Percentiles rank a stretch among this genome's conserved stretches.
phyloP scores from a whole-genome alignment of 2,329 filamentous ascomycete genomes.

The Fusarium sp. region DNA sequence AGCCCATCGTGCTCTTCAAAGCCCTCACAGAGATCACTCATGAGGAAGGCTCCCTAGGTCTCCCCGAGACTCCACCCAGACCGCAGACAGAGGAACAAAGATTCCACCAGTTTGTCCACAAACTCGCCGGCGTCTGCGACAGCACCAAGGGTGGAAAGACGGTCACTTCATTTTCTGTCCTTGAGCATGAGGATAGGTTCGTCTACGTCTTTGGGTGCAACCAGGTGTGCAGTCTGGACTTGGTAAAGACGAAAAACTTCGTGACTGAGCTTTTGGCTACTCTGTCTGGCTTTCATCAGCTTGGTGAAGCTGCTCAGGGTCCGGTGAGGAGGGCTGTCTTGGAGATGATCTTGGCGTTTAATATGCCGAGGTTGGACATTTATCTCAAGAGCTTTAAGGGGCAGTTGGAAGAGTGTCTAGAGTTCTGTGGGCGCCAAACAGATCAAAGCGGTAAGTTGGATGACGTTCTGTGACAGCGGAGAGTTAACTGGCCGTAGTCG shows the following conservation, averaged over 20 bases:
- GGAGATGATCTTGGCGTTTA: conserved; percentile 36
- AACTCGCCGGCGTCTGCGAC: conserved; percentile 49
- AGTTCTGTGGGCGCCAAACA: background rate
- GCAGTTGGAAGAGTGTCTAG: conserved; percentile 22
- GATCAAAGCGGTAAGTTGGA: background rate
- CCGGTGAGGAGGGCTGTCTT: background rate
- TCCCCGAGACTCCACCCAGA: background rate
- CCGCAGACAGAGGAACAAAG: conserved; percentile 33
- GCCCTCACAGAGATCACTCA: conserved; percentile 38
- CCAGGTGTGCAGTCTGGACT: conserved; percentile 1
- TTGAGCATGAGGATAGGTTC: conserved; percentile 44
- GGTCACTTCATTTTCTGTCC: conserved; percentile 47
- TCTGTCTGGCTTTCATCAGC: conserved; percentile 1
- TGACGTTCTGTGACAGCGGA: fast-evolving
- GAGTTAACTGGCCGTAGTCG: background rate
- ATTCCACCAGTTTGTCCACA: conserved; percentile 48
- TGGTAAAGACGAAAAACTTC: conserved; percentile 7
- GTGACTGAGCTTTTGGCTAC: conserved; percentile 22
- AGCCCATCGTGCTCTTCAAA: conserved; percentile 44
- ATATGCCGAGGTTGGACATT: conserved; percentile 23
- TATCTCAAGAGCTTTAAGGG: conserved; percentile 31
- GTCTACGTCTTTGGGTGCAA: conserved; percentile 50
- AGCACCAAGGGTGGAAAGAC: conserved; percentile 43
- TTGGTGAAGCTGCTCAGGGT: fast-evolving
- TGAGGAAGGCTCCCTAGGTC: conserved; percentile 1